A percentile compares a stretch with the other conserved stretches of the same genome.
Evolutionary conservation across 2,329 filamentous ascomycete genomes (phyloP).

Genomic region (Talaromyces sp.): DNA sequence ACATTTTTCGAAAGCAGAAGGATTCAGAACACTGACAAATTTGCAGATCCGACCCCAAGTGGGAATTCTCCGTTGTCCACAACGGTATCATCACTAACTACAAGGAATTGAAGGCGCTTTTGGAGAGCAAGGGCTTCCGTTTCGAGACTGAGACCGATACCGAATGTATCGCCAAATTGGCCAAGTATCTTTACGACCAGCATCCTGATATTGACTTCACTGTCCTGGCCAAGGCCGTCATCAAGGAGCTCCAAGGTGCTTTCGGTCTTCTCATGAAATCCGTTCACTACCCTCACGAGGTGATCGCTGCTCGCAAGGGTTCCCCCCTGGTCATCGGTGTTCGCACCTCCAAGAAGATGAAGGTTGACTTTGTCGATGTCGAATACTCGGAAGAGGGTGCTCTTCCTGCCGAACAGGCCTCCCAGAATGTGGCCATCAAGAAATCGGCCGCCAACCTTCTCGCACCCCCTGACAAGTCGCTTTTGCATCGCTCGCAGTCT

Average conservation of each 20-base stretch:
- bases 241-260: conserved; percentile 95
- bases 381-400: conserved; percentile 89
- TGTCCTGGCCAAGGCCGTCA: conserved; percentile 92
- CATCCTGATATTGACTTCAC: conserved; percentile 95
- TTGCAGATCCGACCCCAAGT: conserved; percentile 78
- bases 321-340: conserved; percentile 97
- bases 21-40: conserved; percentile 19
- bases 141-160: conserved; percentile 99
- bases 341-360: conserved; percentile 97
- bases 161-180: conserved; percentile 97
- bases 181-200: conserved; percentile 96
- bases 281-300: conserved; percentile 95
- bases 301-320: conserved; percentile 96
- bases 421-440: conserved; percentile 95
- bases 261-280: conserved; percentile 98
- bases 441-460: conserved; percentile 73
- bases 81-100: conserved; percentile 99
- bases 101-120: conserved; percentile 94
- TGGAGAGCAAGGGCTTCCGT: conserved; percentile 90
- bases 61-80: conserved; percentile 97
- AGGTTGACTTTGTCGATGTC: conserved; percentile 99
- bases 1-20: not conserved
- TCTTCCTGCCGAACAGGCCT: conserved; percentile 87
- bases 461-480: conserved; percentile 91
- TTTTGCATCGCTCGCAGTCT: conserved; percentile 96